phyloP scores from a whole-genome alignment of 192 early-diverging fungal species.

The Coemansia sp. region DNA sequence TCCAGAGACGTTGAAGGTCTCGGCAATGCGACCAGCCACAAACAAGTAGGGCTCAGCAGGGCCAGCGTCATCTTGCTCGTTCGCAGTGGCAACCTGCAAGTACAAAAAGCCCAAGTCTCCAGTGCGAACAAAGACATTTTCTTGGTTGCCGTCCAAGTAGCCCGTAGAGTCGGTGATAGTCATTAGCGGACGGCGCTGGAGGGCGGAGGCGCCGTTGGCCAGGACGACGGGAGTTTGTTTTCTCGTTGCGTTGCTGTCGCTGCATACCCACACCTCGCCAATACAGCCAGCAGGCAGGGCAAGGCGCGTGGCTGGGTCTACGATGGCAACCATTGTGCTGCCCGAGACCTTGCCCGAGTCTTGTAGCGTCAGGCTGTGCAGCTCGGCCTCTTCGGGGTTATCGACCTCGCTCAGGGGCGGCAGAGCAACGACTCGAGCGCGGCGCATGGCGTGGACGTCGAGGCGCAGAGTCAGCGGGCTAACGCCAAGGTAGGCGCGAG shows the following conservation, averaged over 20 bases:
- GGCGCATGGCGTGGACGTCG: constrained; percentile 67
- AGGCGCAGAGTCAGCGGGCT: constrained; percentile 70
- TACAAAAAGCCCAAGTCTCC: constrained; percentile 86
- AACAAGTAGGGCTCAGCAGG: constrained; percentile 75
- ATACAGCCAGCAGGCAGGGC: constrained; percentile 71
- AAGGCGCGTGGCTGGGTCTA: constrained; percentile 75
- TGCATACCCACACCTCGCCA: constrained; percentile 88
- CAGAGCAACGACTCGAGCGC: constrained; percentile 67
- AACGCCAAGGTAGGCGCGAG: constrained; percentile 78
- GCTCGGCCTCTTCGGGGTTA: constrained; percentile 44
- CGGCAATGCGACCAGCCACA: constrained; percentile 73
- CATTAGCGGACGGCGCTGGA: constrained; percentile 19
- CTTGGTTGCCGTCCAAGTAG: constrained; percentile 63
- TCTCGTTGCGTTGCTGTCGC: constrained; percentile 46
- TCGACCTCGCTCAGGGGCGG: constrained; percentile 22
- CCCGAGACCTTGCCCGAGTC: constrained; percentile 78
- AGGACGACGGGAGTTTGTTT: constrained; percentile 22
- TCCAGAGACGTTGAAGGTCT: constrained; percentile 74
- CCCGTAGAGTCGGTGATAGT: constrained; percentile 27
- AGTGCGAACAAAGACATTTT: constrained; percentile 72
- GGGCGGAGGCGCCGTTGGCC: background rate
- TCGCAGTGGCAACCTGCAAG: constrained; percentile 62
- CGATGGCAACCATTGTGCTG: constrained; percentile 83
- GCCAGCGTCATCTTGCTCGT: constrained; percentile 56
- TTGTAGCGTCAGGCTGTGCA: constrained; percentile 64